Evolutionary conservation across 2,329 filamentous ascomycete species (phyloP), one percentile per base, ranked within the genome.

Genomic region (Cytospora mali): DNA sequence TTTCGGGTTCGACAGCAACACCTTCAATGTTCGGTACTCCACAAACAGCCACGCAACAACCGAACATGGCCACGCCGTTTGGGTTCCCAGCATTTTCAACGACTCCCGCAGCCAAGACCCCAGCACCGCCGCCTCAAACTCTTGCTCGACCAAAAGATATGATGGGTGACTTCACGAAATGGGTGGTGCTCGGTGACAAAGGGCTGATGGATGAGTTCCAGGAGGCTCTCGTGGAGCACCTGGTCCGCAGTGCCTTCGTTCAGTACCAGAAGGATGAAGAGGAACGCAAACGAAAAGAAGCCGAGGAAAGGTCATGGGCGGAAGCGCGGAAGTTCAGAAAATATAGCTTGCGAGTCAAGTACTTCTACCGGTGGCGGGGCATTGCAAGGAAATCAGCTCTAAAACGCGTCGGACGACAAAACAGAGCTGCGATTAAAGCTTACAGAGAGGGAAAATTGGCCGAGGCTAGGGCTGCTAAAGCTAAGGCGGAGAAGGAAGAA

Each of bases 331-430:
- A 75, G n/a, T 84, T 82, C 66, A 77, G 81, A 42, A 69, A 67
- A 4, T 80, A 83, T 68, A 84, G 76, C 60, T 74, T 87, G 31
- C 73, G 75, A 14, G 73, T 85, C 63, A 84, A 80, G 54, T 87
- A 77, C 70, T 85, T 86, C 64, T 85, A 86, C 67, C 75, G 76
- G 21, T 87, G 84, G 84, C 81, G 79, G 55, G 71, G 80, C 16
- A 77, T 73, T 46, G 81, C 80, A 10, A 77, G 83, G 14, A 76
- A 79, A 52, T 78, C 77, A 21, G 77, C 80, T 3, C 76, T 83
- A 18, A 77, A 79, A 61, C 76, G 77, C n/a, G 77, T 85, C 25
- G 81, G 84, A 9, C 77, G 77, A 33, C 77, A 79, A 48, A 83
- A 81, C 23, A 79, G 81, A 56, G 81, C 84, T 48, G 78, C 82